These are phyloP conservation scores for Poronia punctata DNA, from an alignment of 495 filamentous ascomycete species.

Conservation along the genomic window DNA sequence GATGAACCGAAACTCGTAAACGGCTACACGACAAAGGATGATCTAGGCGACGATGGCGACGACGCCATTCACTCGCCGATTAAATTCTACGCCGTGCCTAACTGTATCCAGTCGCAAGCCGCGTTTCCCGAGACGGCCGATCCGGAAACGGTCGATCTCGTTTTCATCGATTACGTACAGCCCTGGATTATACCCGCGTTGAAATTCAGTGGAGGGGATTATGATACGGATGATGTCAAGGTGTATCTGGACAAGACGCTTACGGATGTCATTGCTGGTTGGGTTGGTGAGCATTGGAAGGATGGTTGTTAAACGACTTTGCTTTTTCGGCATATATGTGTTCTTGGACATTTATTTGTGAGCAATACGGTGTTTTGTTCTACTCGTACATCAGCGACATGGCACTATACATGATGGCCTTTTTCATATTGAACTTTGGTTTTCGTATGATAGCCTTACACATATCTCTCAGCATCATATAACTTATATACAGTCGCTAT, in stretches of 20 bases:
- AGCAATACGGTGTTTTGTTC: not conserved
- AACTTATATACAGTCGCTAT: no score
- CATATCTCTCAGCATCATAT: no score
- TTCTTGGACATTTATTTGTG: conserved; percentile 2
- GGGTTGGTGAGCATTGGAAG: conserved; percentile 76
- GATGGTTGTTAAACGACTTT: conserved; percentile 34
- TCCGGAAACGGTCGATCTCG: conserved; percentile 71
- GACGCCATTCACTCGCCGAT: conserved; percentile 78
- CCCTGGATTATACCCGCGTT: conserved; percentile 68
- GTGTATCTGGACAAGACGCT: conserved; percentile 63
- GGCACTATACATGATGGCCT: no score
- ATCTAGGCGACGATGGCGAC: conserved; percentile 78
- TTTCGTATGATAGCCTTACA: no score
- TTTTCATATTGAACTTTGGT: no score
- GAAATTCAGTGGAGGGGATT: conserved; percentile 56
- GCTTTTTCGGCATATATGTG: not conserved
- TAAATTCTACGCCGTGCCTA: conserved; percentile 69
- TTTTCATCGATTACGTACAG: conserved; percentile 89
- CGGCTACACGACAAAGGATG: conserved; percentile 88
- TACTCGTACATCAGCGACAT: not conserved
- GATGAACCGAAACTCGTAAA: conserved; percentile 45
- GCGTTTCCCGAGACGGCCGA: conserved; percentile 41
- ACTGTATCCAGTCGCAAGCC: conserved; percentile 65
- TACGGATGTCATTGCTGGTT: conserved; percentile 65
- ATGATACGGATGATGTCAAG: conserved; percentile 51